Evolutionary conservation across 768 basidiomycete genomes (phyloP).

Genomic region (Phaffia tasmanica): DNA sequence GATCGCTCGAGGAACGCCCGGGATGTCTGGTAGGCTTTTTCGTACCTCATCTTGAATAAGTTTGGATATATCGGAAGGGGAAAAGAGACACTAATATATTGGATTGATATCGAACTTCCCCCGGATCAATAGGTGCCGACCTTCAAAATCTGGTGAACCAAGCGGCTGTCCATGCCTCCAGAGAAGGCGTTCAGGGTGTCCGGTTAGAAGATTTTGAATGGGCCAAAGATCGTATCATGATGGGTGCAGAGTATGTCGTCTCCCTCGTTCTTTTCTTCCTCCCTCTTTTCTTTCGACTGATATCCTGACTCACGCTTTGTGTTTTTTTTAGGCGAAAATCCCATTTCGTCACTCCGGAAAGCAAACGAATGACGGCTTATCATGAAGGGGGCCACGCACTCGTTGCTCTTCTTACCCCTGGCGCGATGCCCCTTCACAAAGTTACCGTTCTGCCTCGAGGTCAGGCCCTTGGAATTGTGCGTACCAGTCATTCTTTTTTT

Average conservation of each 20-base stretch:
- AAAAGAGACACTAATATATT: too few species aligned
- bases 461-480: constrained; percentile 59
- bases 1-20: constrained; percentile 85
- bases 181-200: constrained; percentile 65
- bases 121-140: too few species aligned
- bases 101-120: too few species aligned
- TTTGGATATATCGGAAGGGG: too few species aligned
- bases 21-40: constrained; percentile 92
- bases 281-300: too few species aligned
- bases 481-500: neutral
- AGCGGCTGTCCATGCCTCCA: constrained; percentile 88
- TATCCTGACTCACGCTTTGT: too few species aligned
- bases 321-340: too few species aligned
- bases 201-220: constrained; percentile 81
- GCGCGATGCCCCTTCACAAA: constrained; percentile 93
- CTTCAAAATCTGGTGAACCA: constrained; percentile 81
- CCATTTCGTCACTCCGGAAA: constrained; percentile 45
- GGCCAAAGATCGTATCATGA: constrained; percentile 79
- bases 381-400: constrained; percentile 84
- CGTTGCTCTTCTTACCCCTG: constrained; percentile 86
- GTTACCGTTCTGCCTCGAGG: constrained; percentile 76
- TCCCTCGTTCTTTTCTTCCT: neutral
- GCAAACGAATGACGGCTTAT: constrained; percentile 82
- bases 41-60: too few species aligned
- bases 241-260: constrained; percentile 92